Evolutionary conservation across 805 yeast genomes (phyloP), one percentile per base, ranked within the genome.

Genomic region (Millerozyma miso): DNA sequence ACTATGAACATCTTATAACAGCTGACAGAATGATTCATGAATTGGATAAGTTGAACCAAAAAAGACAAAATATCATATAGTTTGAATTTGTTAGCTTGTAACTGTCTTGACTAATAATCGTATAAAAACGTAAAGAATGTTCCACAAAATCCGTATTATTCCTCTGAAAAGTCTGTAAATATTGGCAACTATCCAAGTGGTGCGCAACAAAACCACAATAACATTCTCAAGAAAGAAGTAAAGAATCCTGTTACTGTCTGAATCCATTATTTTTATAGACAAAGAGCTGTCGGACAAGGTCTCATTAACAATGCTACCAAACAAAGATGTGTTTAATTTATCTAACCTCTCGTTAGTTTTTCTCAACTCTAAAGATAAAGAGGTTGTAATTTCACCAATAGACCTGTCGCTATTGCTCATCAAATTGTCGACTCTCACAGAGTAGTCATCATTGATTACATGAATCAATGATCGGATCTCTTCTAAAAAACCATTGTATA

Each of bases 301-400:
- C 3, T 44, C 42, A 5, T 46, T 47, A n/a, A 56, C 48, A 5
- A 49, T 43, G 26, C 51, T 56, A 18, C 63, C 59, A 42, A 64
- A 62, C 14, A 69, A 47, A 18, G 69, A 59, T 3, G 59, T 45
- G 54, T 68, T 62, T 41, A 73, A 51, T 47, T 71, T 64, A 43
- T 78, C 77, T 40, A 73, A 52, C 38, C 65, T 63, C 56, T 81
- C 85, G 42, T 66, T 67, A 4, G 80, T 59, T 44, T 73, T 74
- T 16, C 85, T 65, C 20, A 84, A 63, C 49, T 81, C 83, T 46
- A 85, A 61, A 8, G 88, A 74, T 35, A 83, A 59, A 1, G 88
- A 80, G 0, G 91, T 84, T 56, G 81, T 85, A 41, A 85, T 79
- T 53, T 83, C 90, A 46, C 88, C 84, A 44, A 81, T 76, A 8